Base-by-base conservation (phyloP, 176 grass and related monocot genomes). In the barley (Hordeum vulgare) region DNA sequence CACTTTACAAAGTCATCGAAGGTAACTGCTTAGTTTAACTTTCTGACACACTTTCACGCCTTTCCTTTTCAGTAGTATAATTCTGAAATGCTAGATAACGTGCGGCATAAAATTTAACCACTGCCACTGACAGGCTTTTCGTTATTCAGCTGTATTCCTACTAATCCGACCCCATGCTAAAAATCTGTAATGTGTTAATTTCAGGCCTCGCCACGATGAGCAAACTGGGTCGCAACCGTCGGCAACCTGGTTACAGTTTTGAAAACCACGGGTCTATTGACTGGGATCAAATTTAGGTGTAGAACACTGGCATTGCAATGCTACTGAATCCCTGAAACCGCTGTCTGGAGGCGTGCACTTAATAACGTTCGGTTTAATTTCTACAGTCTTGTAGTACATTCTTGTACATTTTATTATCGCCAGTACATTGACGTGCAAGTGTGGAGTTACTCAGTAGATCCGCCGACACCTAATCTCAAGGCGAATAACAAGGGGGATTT, bases 1-100 rank as follows among this genome's bases (percentile, higher is more conserved):
- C 97, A 47, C 91, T 99, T 73, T 99, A 96, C 89, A 99, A 86
- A 90, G 83, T 99, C 33, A 79, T 99, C 12, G 93, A 99, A 99
- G 93, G 97, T 99, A 94, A 25, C 21, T 68, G 64, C 23, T 39
- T 11, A 61, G 9, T 69, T 74, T 75, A 8, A 24, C 24, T 37
- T 61, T 78, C 23, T 71, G 73, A 40, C 29, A 61, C 5, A 15
- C 1, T 29, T 42, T 27, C 71, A 20, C 33, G 54, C 83, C 15
- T n/a, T 33, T 72, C 27, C 35, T 18, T 77, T 79, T 78, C 36
- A 35, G 2, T 49, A 62, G 42, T 60, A 3, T 60, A 3, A 44
- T 83, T 56, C 42, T 25, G 39, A 27, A 23, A 37, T 78, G 24
- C 44, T 61, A 11, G 61, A 47, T 56, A 62, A 25, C 35, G 36